These are phyloP conservation scores for Sarocladium oryzae DNA, from an alignment of 2,329 filamentous ascomycete genomes.

Conservation along the genomic window DNA sequence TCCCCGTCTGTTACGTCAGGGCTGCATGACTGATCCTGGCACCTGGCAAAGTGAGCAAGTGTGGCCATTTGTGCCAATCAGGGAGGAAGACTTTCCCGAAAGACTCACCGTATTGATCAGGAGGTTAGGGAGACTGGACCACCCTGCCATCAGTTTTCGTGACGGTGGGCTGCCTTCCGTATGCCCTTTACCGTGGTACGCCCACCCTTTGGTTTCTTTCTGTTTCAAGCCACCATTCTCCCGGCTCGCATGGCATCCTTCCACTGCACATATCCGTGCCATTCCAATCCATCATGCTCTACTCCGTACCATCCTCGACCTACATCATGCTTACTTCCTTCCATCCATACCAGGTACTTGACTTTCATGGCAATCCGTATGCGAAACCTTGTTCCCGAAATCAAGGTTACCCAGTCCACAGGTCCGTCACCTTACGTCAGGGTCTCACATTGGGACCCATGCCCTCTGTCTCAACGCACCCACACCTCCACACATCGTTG, in stretches of 20 bases:
- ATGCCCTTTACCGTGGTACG: background rate
- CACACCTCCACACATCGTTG: background rate
- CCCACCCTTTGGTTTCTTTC: background rate
- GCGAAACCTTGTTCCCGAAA: background rate
- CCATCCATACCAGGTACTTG: background rate
- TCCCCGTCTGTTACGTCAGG: conserved; percentile 9
- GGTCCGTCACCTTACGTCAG: conserved; percentile 3
- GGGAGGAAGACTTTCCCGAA: background rate
- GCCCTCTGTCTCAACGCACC: background rate
- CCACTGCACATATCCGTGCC: too few species aligned
- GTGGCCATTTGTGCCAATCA: background rate
- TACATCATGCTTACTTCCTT: background rate
- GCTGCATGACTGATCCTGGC: conserved; percentile 2
- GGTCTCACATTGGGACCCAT: background rate
- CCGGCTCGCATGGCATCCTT: too few species aligned
- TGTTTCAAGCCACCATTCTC: background rate
- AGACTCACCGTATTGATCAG: background rate
- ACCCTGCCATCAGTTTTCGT: too few species aligned
- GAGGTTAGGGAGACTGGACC: too few species aligned
- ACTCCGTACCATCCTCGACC: background rate
- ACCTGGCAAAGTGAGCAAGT: background rate
- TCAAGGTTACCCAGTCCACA: background rate
- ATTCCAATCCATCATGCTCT: too few species aligned
- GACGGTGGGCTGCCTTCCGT: background rate
- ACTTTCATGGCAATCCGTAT: background rate